Conservation (phyloP, 768 basidiomycete species). For the Boletus rufocinnamomeus region DNA sequence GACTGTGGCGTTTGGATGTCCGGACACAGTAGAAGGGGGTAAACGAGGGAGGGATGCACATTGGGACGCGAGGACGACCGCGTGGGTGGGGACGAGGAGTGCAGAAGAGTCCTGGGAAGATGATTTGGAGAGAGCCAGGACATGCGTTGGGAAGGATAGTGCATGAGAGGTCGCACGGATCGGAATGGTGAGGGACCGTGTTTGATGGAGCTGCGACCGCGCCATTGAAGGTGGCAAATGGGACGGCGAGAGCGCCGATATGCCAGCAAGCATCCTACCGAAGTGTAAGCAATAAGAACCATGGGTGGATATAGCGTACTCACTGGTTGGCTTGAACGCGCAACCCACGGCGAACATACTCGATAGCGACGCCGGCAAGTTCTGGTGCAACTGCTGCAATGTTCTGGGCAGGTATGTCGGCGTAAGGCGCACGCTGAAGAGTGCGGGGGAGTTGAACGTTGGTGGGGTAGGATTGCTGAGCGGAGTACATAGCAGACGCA, state of each 20-base stretch:
- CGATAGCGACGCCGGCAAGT: constrained; percentile 53
- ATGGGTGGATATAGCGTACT: constrained; percentile 23
- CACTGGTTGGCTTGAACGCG: constrained; percentile 47
- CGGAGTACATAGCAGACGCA: constrained; percentile 30
- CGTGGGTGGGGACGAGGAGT: constrained; percentile 66
- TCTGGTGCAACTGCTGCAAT: constrained; percentile 55
- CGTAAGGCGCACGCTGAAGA: constrained; percentile 61
- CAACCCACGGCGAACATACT: constrained; percentile 61
- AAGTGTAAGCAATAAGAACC: constrained; percentile 36
- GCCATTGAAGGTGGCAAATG: constrained; percentile 39
- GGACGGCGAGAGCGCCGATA: constrained; percentile 51
- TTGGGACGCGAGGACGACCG: constrained; percentile 66
- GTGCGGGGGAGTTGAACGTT: constrained; percentile 71
- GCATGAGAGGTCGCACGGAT: constrained; percentile 30
- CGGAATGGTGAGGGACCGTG: constrained; percentile 33
- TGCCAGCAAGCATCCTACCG: constrained; percentile 40
- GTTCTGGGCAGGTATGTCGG: constrained; percentile 57
- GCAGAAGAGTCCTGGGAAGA: constrained; percentile 35
- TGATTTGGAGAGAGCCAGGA: constrained; percentile 47
- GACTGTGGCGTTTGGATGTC: constrained; percentile 34
- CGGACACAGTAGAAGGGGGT: constrained; percentile 39
- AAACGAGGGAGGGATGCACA: constrained; percentile 66
- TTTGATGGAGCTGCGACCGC: constrained; percentile 35
- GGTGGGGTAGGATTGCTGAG: constrained; percentile 31
- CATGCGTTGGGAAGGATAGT: constrained; percentile 48